Evolutionary conservation across 257 asterid species (phyloP).

Genomic region (Marsdenia floribunda): DNA sequence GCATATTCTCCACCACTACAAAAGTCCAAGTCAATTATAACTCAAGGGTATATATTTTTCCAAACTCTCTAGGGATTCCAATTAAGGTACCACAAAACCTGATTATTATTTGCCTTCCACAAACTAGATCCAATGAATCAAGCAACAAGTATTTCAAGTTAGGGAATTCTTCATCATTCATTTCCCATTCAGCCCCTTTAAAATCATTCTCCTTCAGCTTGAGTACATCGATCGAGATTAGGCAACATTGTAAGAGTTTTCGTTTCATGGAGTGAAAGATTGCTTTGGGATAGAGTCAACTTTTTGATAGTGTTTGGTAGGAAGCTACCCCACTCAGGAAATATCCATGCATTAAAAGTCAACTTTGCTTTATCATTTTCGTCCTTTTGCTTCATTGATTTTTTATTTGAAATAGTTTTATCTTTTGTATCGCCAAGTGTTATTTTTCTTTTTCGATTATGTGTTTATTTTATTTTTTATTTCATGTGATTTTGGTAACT

Average conservation of each 20-base stretch:
- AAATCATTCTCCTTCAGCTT: conserved; percentile 13
- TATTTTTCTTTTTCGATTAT: too few species aligned
- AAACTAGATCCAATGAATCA: not conserved
- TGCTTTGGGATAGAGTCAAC: conserved; percentile 11
- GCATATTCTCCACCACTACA: too few species aligned
- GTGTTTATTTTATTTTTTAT: too few species aligned
- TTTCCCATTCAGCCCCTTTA: conserved; percentile 18
- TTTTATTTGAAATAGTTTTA: too few species aligned
- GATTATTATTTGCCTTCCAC: not conserved
- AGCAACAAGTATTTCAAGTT: conserved; percentile 10
- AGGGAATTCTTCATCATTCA: conserved; percentile 13
- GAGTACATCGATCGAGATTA: conserved; percentile 19
- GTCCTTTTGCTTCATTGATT: too few species aligned
- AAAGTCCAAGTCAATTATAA: not conserved
- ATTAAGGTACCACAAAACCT: not conserved
- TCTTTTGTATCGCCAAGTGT: too few species aligned
- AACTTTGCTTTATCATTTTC: too few species aligned
- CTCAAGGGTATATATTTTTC: not conserved
- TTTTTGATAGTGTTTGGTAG: conserved; percentile 9
- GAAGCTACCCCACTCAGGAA: not conserved
- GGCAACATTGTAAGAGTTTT: conserved; percentile 10
- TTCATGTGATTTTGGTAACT: too few species aligned
- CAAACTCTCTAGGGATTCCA: not conserved
- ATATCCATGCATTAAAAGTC: too few species aligned
- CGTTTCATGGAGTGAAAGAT: conserved; percentile 12